These are phyloP conservation scores for Plasmopara halstedii DNA, from an alignment of 352 stramenopile genomes.

Conservation along the genomic window DNA sequence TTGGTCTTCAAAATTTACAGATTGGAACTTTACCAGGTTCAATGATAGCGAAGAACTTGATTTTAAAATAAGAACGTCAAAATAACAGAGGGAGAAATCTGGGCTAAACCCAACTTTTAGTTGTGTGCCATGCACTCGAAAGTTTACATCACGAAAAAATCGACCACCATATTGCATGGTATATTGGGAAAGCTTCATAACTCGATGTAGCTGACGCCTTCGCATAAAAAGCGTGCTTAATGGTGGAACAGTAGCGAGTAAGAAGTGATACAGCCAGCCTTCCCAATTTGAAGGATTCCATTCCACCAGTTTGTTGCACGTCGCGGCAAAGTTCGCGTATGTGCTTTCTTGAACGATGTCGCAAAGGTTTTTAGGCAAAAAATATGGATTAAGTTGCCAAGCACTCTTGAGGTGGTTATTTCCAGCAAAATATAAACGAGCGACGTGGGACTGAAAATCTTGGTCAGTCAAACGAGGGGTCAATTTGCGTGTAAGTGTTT, in stretches of 20 bases:
- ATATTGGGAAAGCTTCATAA: conserved; percentile 61
- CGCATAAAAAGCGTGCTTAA: conserved; percentile 55
- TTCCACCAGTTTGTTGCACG: conserved; percentile 60
- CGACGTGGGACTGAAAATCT: conserved; percentile 61
- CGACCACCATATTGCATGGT: conserved; percentile 54
- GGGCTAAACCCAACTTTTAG: conserved; percentile 79
- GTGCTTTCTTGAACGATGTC: conserved; percentile 75
- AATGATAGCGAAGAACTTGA: conserved; percentile 17
- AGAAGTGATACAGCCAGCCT: conserved; percentile 49
- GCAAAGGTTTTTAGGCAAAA: conserved; percentile 40
- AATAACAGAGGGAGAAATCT: conserved; percentile 78
- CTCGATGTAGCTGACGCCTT: conserved; percentile 49
- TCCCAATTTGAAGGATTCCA: conserved; percentile 60
- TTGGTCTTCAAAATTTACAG: conserved; percentile 18
- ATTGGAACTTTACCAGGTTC: conserved; percentile 24
- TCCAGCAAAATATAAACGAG: conserved; percentile 64
- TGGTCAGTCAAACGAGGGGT: conserved; percentile 72
- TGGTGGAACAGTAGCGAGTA: conserved; percentile 42
- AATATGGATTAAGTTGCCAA: conserved; percentile 59
- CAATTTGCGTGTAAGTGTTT: conserved; percentile 60
- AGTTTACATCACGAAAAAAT: conserved; percentile 79
- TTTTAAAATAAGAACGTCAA: conserved; percentile 62
- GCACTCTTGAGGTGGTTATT: conserved; percentile 61
- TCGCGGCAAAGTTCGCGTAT: conserved; percentile 58
- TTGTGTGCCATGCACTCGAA: conserved; percentile 63